phyloP scores from a whole-genome alignment of 768 basidiomycete species.

The Symmetrospora coprosmae region DNA sequence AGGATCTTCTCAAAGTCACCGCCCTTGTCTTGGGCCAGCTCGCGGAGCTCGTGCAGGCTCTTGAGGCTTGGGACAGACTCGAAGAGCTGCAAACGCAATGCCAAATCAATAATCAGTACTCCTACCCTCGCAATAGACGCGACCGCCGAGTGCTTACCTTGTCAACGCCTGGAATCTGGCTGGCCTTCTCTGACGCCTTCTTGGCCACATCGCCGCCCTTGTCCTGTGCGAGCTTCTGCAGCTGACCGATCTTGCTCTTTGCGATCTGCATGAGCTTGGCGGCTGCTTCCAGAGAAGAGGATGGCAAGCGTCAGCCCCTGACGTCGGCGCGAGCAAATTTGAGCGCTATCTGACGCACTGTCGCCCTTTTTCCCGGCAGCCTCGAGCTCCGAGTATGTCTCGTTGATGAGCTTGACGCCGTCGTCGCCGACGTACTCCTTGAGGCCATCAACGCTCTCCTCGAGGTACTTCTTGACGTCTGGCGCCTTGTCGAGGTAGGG shows the following conservation, averaged over 20 bases:
- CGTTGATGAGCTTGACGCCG: constrained; percentile 29
- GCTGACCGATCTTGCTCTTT: constrained; percentile 26
- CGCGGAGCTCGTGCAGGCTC: constrained; percentile 25
- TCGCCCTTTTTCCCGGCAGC: constrained; percentile 28
- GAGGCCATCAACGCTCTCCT: constrained; percentile 27
- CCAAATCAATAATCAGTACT: too few species aligned
- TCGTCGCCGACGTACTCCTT: constrained; percentile 32
- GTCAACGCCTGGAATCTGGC: constrained; percentile 17
- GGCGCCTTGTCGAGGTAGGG: constrained; percentile 32
- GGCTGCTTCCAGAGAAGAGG: constrained; percentile 23
- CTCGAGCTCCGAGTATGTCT: constrained; percentile 29
- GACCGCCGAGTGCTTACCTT: constrained; percentile 29
- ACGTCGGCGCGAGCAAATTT: neutral
- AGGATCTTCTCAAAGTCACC: constrained; percentile 30
- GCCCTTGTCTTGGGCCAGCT: constrained; percentile 30
- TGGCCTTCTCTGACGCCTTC: neutral
- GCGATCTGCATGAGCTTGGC: constrained; percentile 28
- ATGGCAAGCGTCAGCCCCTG: neutral
- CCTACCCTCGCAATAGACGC: too few species aligned
- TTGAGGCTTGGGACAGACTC: constrained; percentile 4
- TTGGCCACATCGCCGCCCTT: constrained; percentile 13
- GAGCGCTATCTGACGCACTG: neutral
- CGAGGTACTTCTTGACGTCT: constrained; percentile 29
- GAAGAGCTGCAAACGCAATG: neutral
- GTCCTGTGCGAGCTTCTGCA: constrained; percentile 16